phyloP scores from a whole-genome alignment of 345 rosid genomes.

The Camelina laxa region DNA sequence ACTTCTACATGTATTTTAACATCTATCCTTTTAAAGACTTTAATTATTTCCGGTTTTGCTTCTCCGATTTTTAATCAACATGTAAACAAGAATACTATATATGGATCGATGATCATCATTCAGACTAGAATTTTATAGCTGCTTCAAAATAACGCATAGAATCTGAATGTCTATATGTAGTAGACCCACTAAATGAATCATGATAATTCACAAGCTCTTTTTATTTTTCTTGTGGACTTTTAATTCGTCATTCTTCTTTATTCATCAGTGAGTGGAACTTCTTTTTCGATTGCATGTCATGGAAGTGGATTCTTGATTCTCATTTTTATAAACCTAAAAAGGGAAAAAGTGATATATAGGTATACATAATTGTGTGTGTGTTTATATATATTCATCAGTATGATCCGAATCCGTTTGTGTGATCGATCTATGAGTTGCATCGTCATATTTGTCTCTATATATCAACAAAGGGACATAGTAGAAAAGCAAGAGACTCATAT shows the following conservation, averaged over 20 bases:
- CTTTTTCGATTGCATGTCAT: constrained; percentile 44
- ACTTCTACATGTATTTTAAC: constrained; percentile 20
- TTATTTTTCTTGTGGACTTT: constrained; percentile 35
- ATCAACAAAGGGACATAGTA: constrained; percentile 39
- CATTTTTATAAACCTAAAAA: constrained; percentile 43
- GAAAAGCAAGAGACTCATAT: constrained; percentile 41
- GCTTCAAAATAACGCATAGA: constrained; percentile 61
- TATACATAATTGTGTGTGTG: neutral
- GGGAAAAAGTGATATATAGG: neutral
- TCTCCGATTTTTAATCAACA: neutral
- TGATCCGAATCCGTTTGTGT: constrained; percentile 18
- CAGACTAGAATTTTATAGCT: constrained; percentile 31
- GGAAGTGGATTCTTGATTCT: constrained; percentile 61
- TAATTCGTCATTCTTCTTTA: constrained; percentile 43
- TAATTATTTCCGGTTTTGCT: neutral
- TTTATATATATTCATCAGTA: constrained; percentile 7
- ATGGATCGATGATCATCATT: constrained; percentile 4
- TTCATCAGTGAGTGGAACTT: constrained; percentile 41
- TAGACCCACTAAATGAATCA: constrained; percentile 47
- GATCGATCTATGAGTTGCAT: constrained; percentile 43
- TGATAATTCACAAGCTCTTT: constrained; percentile 50
- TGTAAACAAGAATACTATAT: neutral
- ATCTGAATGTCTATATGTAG: constrained; percentile 37
- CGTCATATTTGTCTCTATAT: constrained; percentile 49
- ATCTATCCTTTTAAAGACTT: constrained; percentile 2